These are phyloP conservation scores for Aspergillus felis DNA, from an alignment of 2,329 filamentous ascomycete genomes.

Conservation along the genomic window DNA sequence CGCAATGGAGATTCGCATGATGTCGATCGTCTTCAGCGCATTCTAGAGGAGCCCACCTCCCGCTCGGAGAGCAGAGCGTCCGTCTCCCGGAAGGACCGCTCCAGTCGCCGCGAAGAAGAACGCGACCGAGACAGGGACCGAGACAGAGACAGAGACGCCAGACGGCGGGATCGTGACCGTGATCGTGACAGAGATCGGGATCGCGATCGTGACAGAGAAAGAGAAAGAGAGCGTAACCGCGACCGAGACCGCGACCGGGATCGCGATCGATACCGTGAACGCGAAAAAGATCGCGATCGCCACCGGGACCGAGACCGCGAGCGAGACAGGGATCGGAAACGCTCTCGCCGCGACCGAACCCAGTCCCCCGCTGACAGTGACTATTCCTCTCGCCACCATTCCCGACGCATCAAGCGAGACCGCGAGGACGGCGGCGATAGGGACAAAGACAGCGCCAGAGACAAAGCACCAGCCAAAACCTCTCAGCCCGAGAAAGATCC, in stretches of 20 bases:
- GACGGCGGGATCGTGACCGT: slow-evolving; percentile 19
- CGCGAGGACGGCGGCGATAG: slow-evolving; percentile 26
- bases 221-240: slow-evolving; percentile 30
- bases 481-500: slow-evolving; percentile 55
- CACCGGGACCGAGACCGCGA: slow-evolving; percentile 48
- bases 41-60: slow-evolving; percentile 18
- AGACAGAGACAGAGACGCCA: slow-evolving; percentile 38
- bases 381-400: slow-evolving; percentile 30
- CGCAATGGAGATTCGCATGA: slow-evolving; percentile 35
- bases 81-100: slow-evolving; percentile 25
- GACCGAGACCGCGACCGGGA: slow-evolving; percentile 21
- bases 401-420: slow-evolving; percentile 34
- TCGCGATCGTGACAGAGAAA: slow-evolving; percentile 30
- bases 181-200: slow-evolving; percentile 5
- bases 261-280: slow-evolving; percentile 24
- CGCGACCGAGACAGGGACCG: slow-evolving; percentile 35
- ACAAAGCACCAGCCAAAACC: slow-evolving; percentile 12
- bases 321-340: slow-evolving; percentile 29
- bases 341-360: slow-evolving; percentile 40
- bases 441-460: slow-evolving; percentile 18
- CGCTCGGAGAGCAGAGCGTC: slow-evolving; percentile 17
- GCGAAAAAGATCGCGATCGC: slow-evolving; percentile 42
- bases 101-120: slow-evolving; percentile 27
- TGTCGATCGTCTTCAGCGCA: slow-evolving; percentile 30
- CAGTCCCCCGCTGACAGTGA: slow-evolving; percentile 30